Evolutionary conservation across 1,284 basidiomycete species (phyloP).

Genomic region (Malassezia slooffiae): DNA sequence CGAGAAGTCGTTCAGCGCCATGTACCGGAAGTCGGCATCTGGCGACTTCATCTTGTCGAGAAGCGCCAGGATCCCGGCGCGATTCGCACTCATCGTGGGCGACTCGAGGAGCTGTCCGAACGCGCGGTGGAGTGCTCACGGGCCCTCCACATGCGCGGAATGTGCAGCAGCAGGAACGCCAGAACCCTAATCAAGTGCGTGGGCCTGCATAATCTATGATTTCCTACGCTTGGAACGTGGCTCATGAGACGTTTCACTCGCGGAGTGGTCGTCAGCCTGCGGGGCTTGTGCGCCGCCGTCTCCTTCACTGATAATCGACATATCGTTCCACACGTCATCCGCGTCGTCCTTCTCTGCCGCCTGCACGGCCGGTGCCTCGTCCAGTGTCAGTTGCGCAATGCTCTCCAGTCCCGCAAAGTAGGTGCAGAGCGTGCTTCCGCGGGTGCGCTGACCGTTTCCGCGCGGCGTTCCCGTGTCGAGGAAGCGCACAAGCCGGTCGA

Average conservation of each 20-base stretch:
- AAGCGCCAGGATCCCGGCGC: conserved; percentile 18
- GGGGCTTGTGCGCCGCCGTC: no score
- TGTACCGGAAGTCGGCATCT: conserved; percentile 41
- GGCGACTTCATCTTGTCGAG: conserved; percentile 42
- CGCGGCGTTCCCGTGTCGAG: conserved; percentile 4
- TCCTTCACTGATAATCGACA: conserved; percentile 6
- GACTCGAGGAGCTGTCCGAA: no score
- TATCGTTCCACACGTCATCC: conserved; percentile 6
- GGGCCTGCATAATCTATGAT: no score
- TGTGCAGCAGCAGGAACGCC: no score
- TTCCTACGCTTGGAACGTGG: no score
- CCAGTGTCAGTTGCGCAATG: neutral
- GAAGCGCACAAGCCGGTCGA: conserved; percentile 10
- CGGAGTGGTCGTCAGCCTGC: no score
- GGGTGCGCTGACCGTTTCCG: conserved; percentile 4
- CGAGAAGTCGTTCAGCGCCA: conserved; percentile 40
- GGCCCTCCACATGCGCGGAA: no score
- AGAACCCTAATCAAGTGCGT: no score
- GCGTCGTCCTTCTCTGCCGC: conserved; percentile 5
- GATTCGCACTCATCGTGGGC: conserved; percentile 2
- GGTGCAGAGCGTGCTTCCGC: conserved; percentile 8
- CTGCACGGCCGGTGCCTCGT: neutral
- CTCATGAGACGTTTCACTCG: no score
- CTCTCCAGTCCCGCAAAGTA: conserved; percentile 13
- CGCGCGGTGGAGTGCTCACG: no score